Evolutionary conservation across 352 stramenopile species (phyloP), one percentile per base, ranked within the genome.

Genomic region (Pythium coloratum): DNA sequence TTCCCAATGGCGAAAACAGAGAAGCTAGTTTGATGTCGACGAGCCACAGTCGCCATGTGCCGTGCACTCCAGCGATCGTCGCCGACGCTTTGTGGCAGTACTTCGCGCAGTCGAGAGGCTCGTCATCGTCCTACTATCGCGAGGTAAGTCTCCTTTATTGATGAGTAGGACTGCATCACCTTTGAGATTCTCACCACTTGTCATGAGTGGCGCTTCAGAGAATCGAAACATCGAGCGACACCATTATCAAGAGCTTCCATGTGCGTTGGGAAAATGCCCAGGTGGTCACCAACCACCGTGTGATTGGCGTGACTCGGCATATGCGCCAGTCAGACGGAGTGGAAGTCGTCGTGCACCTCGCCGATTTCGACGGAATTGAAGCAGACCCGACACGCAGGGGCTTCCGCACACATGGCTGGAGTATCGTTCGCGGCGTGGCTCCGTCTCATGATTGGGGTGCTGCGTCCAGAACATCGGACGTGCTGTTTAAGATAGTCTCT

Each of bases 161-260:
- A n/a, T n/a, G n/a, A n/a, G n/a, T n/a, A n/a, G n/a, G n/a, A n/a
- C n/a, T n/a, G n/a, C n/a, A n/a, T n/a, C n/a, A n/a, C n/a, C n/a
- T n/a, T n/a, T n/a, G n/a, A n/a, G n/a, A n/a, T n/a, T n/a, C n/a
- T n/a, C n/a, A n/a, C n/a, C n/a, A n/a, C n/a, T n/a, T n/a, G n/a
- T n/a, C n/a, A n/a, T n/a, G n/a, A n/a, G n/a, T n/a, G n/a, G n/a
- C n/a, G n/a, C n/a, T 47, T n/a, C 26, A 66, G 59, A 32, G 47
- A 2, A 38, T 66, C 10, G 47, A 66, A 14, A 9, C 46, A n/a
- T 59, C 59, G 4, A 34, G 24, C 6, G 59, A 66, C 42, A 33
- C 28, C 18, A 32, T 66, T 14, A 26, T 66, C 33, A 66, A 58
- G 47, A 66, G 47, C 47, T 66, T 66, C 47, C 49, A 36, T 12